Evolutionary conservation across 306 rosid species (phyloP), one percentile per base, ranked within the genome.

Genomic region (Castanea mollissima): DNA sequence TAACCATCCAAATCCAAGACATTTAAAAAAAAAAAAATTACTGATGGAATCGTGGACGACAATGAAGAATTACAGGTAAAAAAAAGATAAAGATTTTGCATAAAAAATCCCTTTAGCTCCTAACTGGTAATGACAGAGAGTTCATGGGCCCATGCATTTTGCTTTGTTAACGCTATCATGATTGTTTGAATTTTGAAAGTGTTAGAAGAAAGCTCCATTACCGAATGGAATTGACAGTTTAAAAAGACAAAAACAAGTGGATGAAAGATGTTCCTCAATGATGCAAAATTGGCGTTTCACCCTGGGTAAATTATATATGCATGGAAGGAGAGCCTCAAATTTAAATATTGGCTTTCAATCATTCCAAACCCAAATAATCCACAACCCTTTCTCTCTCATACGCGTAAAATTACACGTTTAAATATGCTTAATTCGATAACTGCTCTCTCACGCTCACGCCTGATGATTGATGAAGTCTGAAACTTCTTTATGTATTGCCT

Each of bases 321-420:
- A 69, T 76, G 8, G 65, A 52, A 44, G 81, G 27, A 25, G 85
- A 82, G 89, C 86, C 89, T 86, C 27, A 19, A 82, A 67, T 54
- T 55, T 54, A 19, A 82, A 67, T 54, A 62, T 54, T 78, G 65
- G 29, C 74, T 21, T 69, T 79, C 35, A 60, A 60, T 87, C n/a
- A 77, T 76, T 83, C 82, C 27, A 25, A 25, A 25, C 27, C 27
- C 27, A 25, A 25, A 25, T 25, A 25, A 25, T 25, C 27, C 27
- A 25, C 27, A 25, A 25, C 27, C 27, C 27, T 25, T 25, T 25
- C 27, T 25, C 27, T 25, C 27, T 25, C 27, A 25, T 25, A 25
- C 27, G 27, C 27, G 27, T 25, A 25, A 25, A 25, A 25, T 25
- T 25, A 25, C 41, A 4, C 15, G 49, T 75, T 68, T 77, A 25